Evolutionary conservation across 306 rosid species (phyloP).

Genomic region (Castanea sativa): DNA sequence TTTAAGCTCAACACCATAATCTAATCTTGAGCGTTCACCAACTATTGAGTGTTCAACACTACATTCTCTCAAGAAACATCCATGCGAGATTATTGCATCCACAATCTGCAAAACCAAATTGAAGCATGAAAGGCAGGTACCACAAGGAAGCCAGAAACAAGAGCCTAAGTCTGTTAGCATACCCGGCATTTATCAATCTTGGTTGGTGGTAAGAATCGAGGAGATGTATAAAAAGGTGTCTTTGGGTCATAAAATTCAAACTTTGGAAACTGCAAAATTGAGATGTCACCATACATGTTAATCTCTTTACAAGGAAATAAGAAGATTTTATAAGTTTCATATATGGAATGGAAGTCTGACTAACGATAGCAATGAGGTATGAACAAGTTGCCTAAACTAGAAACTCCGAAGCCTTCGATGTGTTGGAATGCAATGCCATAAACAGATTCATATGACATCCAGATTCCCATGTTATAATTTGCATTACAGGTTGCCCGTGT

Average conservation of each 20-base stretch:
- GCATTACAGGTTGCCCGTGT: background rate
- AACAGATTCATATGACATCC: background rate
- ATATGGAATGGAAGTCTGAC: background rate
- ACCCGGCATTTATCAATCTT: constrained; percentile 86
- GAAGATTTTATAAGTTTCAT: background rate
- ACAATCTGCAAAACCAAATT: constrained; percentile 49
- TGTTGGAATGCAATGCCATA: background rate
- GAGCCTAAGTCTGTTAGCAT: constrained; percentile 14
- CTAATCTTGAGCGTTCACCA: constrained; percentile 85
- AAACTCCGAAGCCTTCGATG: background rate
- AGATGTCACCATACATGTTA: constrained; percentile 14
- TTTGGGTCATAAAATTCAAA: constrained; percentile 84
- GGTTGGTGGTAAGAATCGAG: constrained; percentile 90
- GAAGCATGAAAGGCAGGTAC: constrained; percentile 25
- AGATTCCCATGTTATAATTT: background rate
- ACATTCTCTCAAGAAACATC: constrained; percentile 84
- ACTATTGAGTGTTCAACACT: constrained; percentile 63
- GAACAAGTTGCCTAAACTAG: background rate
- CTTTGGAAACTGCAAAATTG: constrained; percentile 53
- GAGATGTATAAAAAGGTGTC: constrained; percentile 88
- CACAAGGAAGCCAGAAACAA: constrained; percentile 6
- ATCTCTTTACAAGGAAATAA: constrained; percentile 17
- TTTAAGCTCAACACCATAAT: constrained; percentile 77
- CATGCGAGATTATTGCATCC: constrained; percentile 91
- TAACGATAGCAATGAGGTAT: background rate